Base-by-base conservation (phyloP, 257 asterid species). In the Anisodus tanguticus region DNA sequence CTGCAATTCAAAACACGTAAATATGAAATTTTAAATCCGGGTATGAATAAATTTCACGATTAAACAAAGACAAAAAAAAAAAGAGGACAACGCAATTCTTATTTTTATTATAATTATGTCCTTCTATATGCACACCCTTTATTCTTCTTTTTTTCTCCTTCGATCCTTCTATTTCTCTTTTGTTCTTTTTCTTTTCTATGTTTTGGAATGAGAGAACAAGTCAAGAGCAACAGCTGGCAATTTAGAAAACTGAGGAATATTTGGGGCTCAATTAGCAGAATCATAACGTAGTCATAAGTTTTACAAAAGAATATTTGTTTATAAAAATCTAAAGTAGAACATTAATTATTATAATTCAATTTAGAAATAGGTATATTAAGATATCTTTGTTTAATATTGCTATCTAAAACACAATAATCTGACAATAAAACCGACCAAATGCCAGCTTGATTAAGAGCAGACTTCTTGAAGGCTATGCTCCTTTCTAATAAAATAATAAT, bases 141-240 rank as follows among this genome's bases (percentile, higher is more conserved):
- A 13, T 3, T 5, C 10, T 22, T 7, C 3, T 60, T 22, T 19
- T 49, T 8, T 39, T 13, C 11, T n/a, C 35, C 58, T 74, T 49
- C 63, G 12, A 53, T 53, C 4, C 64, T 77, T 77, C 31, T 1
- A 77, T 51, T 45, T 76, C 47, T 26, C 53, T 76, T 77, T 53
- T 31, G 49, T 53, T 77, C 9, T 53, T 77, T 76, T 53, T 4
- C 26, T 8, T 12, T 77, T 77, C 57, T 53, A 31, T 26, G 45
- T 53, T 77, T 77, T 77, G 82, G 82, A 54, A 77, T 53, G 64
- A 53, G 82, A 45, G 64, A 26, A 77, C 53, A 77, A 53, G 64
- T 53, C 47, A 53, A 22, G 26, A 53, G 39, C 6, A 26, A 53
- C 26, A 77, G 82, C 82, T 77, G 82, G 64, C 64, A 53, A 69